Evolutionary conservation across 2,329 filamentous ascomycete species (phyloP).

Genomic region (Ceratocystis lukuohia): DNA sequence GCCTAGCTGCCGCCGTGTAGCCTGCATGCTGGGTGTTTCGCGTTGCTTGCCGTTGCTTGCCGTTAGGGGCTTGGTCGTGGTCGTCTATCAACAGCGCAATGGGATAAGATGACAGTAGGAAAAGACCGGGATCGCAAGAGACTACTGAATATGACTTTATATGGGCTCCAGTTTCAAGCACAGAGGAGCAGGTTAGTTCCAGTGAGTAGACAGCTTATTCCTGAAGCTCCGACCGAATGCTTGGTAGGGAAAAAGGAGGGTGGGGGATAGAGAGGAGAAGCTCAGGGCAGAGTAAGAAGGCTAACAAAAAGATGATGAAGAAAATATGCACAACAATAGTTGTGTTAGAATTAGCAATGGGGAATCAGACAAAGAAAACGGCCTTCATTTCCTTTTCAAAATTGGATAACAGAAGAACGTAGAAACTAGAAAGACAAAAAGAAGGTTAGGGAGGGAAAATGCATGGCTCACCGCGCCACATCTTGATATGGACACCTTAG

Average conservation of each 20-base stretch:
- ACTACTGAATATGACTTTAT: not conserved
- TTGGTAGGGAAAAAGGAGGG: not conserved
- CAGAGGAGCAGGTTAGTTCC: not conserved
- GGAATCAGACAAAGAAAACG: not conserved
- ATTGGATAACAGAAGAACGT: not conserved
- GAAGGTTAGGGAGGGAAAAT: not conserved
- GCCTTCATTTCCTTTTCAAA: not conserved
- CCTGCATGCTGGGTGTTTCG: slow-evolving; percentile 42
- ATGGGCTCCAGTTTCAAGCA: not conserved
- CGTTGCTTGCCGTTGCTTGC: not conserved
- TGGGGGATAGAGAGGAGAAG: not conserved
- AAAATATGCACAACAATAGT: not conserved
- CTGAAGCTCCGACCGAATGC: not conserved
- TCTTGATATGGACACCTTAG: not conserved
- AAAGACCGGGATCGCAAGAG: not conserved
- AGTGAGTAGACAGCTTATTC: not conserved
- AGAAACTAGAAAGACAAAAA: not conserved
- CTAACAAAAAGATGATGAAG: not conserved
- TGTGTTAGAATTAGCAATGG: not conserved
- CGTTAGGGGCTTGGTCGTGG: not conserved
- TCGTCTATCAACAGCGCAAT: not conserved
- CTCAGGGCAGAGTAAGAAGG: not conserved
- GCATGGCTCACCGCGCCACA: not conserved
- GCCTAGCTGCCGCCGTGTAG: slow-evolving; percentile 61
- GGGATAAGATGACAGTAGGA: not conserved